phyloP scores from a whole-genome alignment of 169 alveolate species.

The Eimeria nieschulzi region DNA sequence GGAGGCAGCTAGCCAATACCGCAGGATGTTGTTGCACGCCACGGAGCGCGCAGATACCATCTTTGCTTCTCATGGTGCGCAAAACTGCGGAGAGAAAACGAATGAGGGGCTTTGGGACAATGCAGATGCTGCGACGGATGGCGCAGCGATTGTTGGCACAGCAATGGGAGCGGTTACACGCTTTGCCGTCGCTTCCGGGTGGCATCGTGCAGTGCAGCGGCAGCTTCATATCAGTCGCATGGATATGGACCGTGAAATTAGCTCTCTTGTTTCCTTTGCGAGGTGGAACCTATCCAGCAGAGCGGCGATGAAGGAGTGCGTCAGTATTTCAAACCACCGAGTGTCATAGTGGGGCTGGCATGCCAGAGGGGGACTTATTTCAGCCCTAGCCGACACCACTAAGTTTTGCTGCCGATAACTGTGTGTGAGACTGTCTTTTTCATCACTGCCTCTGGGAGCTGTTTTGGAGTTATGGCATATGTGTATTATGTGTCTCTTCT shows the following conservation, averaged over 20 bases:
- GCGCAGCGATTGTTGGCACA: constrained; percentile 26
- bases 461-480: background rate
- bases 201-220: constrained; percentile 70
- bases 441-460: background rate
- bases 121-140: background rate
- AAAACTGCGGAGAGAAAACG: background rate
- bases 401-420: background rate
- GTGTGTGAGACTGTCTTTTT: no score
- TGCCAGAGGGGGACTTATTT: no score
- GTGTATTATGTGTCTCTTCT: background rate
- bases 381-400: no score
- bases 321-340: background rate
- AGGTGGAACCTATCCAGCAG: constrained; percentile 75
- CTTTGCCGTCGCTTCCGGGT: constrained; percentile 69
- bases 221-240: constrained; percentile 63
- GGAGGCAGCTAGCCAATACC: constrained; percentile 6
- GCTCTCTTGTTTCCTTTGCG: constrained; percentile 31
- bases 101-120: background rate
- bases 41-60: no score
- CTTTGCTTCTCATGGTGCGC: no score
- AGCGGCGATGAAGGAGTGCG: constrained; percentile 72
- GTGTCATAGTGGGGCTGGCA: no score
- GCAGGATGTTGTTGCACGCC: constrained; percentile 9
- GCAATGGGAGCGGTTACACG: constrained; percentile 61
- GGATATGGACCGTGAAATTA: constrained; percentile 61